Base-by-base conservation (phyloP, 345 rosid genomes). In the Linum lewisii region DNA sequence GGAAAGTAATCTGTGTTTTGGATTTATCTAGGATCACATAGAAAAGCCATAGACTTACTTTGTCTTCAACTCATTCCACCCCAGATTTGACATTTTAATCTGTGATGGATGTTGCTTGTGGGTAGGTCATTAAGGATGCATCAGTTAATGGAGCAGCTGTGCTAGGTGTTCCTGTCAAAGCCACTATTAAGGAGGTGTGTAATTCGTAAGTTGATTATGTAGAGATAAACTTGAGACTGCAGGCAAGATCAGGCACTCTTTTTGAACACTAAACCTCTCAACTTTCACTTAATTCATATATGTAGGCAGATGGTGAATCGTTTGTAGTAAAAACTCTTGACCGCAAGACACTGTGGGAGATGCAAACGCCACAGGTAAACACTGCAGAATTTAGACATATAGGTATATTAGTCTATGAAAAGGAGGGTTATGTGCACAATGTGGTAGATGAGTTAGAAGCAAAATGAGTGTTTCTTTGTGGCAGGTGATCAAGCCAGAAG, bases 341-440 rank as follows among this genome's bases (percentile, higher is more conserved):
- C 67, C 80, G 95, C 21, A 92, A 81, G 71, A 92, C 86, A 14
- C 90, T 88, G 54, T 88, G 98, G 98, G 96, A 92, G 72, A 92
- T 92, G 95, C 96, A 92, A 69, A 88, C 98, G 47, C 98, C 95
- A 53, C 98, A 92, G 95, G 98, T 88, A 72, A 24, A 32, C 19
- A 32, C 11, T 68, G 47, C 34, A 32, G 66, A 57, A 52, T 62
- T 42, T 19, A 63, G 38, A 34, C 9, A 0, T 10, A 11, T 11
- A 3, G 44, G 18, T 38, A 22, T 4, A 14, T 23, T 10, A 14
- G 42, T 22, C 11, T 21, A 38, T 54, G 57, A 49, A 9, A 47
- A 24, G 18, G 29, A 22, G 44, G 14, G 23, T 45, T 51, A n/a
- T 34, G 70, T 47, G 8, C 59, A 37, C 51, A 57, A 45, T 21